phyloP scores from a whole-genome alignment of 1,139 yeast species.

The Blastobotrys malaysiensis region DNA sequence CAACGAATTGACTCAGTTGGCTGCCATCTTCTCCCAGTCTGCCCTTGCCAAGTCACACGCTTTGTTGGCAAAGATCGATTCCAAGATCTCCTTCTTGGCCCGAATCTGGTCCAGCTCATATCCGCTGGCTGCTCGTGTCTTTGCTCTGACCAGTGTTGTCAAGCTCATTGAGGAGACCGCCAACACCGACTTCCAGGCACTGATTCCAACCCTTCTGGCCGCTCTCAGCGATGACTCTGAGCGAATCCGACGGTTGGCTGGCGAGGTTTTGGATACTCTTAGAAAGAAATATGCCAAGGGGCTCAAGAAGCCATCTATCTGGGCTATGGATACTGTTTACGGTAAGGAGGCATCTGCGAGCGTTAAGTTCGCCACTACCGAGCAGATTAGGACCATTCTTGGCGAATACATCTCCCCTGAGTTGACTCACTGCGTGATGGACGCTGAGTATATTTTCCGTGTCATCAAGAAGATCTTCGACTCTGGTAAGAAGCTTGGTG shows the following conservation, averaged over 20 bases:
- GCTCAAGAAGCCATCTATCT: constrained; percentile 37
- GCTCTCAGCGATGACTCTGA: constrained; percentile 30
- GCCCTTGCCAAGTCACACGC: neutral
- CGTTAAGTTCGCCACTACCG: constrained; percentile 51
- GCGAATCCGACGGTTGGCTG: constrained; percentile 39
- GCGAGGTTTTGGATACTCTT: constrained; percentile 33
- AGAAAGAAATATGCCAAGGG: constrained; percentile 34
- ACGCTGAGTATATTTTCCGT: constrained; percentile 39
- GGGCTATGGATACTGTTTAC: constrained; percentile 39
- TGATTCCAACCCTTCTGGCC: constrained; percentile 30
- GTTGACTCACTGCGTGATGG: constrained; percentile 42
- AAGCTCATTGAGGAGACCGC: constrained; percentile 14
- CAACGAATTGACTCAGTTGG: constrained; percentile 36
- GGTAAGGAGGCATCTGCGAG: constrained; percentile 45
- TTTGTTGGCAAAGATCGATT: neutral
- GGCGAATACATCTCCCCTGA: constrained; percentile 37
- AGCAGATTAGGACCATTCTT: constrained; percentile 52
- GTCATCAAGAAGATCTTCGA: constrained; percentile 29
- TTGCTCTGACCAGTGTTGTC: constrained; percentile 26
- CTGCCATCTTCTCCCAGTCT: constrained; percentile 2
- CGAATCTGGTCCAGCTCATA: constrained; percentile 30
- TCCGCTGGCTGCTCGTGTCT: constrained; percentile 29
- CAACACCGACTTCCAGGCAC: constrained; percentile 30
- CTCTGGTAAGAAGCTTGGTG: constrained; percentile 19
- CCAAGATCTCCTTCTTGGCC: constrained; percentile 29